Base-by-base conservation (phyloP, 1,139 yeast species). In the Saccharomyces uvarum region DNA sequence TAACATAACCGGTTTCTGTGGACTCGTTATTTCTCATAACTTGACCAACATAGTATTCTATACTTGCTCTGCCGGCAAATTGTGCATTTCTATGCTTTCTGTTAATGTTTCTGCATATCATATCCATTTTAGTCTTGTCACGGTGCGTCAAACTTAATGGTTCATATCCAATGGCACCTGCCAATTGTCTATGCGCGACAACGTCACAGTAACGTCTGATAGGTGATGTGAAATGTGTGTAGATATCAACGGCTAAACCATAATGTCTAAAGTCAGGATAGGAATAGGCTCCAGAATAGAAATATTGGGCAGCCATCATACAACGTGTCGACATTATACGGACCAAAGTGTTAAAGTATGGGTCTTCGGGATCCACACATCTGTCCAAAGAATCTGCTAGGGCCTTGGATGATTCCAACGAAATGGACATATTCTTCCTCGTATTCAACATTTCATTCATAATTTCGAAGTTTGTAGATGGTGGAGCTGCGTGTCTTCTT, bases 261-360 rank as follows among this genome's bases (percentile, higher is more conserved):
- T 95, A 95, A 77, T 95, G 99, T 58, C 85, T 83, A 74, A 89
- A 95, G 61, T 95, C 99, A n/a, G 96, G 84, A 66, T 88, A 88
- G 6, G 96, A 88, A 65, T 79, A 88, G 14, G 87, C 82, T n/a
- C 99, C 99, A 0, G 97, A 82, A 6, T 96, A 84, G 76, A 95
- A 95, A 70, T 95, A 95, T 67, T 93, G 98, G 1, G 99, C 99
- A 2, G 99, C 97, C 87, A 90, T 88, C 99, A 95, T 95, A 74
- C 99, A 93, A 67, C 99, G 81, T 0, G 99, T 95, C 5, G 98
- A 95, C 96, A 93, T 87, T 60, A 95, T 93, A 73, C 99, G 85
- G 8, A 93, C 79, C 64, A 95, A 77, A 0, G 98, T 93, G 72
- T 95, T 95, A 79, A 95, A 90, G 67, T 89, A 95, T 5, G 91